Evolutionary conservation across 2,329 filamentous ascomycete genomes (phyloP), one percentile per base, ranked within the genome.

Genomic region (Cryphonectria naterciae): DNA sequence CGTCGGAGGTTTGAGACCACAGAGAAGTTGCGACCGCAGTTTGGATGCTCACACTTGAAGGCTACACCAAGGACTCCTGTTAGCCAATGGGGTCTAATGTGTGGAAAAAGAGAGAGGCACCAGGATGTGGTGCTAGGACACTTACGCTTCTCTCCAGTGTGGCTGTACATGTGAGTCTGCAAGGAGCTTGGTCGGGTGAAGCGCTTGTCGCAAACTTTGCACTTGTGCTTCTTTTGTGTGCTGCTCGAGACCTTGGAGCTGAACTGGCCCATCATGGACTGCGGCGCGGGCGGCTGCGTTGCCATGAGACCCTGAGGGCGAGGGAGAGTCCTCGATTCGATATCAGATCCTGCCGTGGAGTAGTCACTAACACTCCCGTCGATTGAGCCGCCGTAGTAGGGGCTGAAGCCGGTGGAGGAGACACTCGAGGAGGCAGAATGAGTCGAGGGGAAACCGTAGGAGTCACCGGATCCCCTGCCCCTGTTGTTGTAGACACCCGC

Each of bases 171-270:
- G 80, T 98, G 95, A 43, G 95, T 98, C 80, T 98, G 95, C 54
- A 98, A 82, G 19, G 95, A 98, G 79, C 94, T 97, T 1, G 95
- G 95, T 68, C 95, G 89, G 2, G 95, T 98, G 81, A 98, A 98
- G 60, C 95, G 91, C 87, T 98, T 98, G 82, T 98, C 95, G 85
- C 95, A 98, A 72, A 98, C 93, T 84, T 97, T 98, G 88, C 95
- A 98, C 86, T 98, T 98, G 85, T 98, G 96, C 87, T 98, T 98
- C 90, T 98, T 98, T 80, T 98, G 94, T 13, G 95, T 96, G 83
- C 94, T 97, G 25, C 93, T 95, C 0, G 94, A 95, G 67, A 98
- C 91, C 83, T 98, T 98, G 74, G 95, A 98, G 83, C 93, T 98
- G 84, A 98, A 98, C 77, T 97, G 95, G 67, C 94, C 91, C 96